Evolutionary conservation across 2,329 filamentous ascomycete genomes (phyloP), one percentile per base, ranked within the genome.

Genomic region (Aureobasidium sp.): DNA sequence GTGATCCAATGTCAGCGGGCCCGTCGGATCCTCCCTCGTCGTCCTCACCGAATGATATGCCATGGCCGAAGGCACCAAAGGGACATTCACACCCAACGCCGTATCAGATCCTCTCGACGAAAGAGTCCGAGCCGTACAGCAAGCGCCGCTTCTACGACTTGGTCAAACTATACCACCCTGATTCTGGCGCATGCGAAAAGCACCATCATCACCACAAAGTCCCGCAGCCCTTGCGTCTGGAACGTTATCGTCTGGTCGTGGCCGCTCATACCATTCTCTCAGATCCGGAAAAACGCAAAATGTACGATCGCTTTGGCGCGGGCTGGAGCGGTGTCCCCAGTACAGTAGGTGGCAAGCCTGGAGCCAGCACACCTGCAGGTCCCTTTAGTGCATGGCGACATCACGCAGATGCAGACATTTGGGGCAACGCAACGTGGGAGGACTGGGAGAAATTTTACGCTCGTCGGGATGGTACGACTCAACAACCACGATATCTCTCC

Each of bases 91-190:
- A 77, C 31, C 93, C 93, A 1, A 95, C 95, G 0, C 96, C 96
- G 1, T 98, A 99, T 81, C 93, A 98, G 74, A 93, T 99, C 75
- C 90, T 98, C 73, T 84, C 87, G 38, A 81, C 87, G 69, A 80
- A 83, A 63, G 87, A 82, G 71, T 82, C 83, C 66, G 89, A 88
- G 18, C 87, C 89, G 2, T 98, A 99, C 78, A 91, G 88, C 68
- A 98, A 99, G 79, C 81, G 85, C 50, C 89, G 89, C 67, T 99
- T 94, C 85, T 96, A 97, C 79, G 88, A 95, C 74, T 88, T 99
- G 61, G 96, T 97, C 66, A 99, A 98, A 82, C 84, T 97, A 54
- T 99, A 99, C 81, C 96, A 99, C 75, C 96, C 96, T 0, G 96
- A 99, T 78, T 88, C 87, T 67, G 83, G 78, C 68, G 70, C 74